Evolutionary conservation across 176 grass and related monocot genomes (phyloP), one percentile per base, ranked within the genome.

Genomic region (Phyllostachys edulis): DNA sequence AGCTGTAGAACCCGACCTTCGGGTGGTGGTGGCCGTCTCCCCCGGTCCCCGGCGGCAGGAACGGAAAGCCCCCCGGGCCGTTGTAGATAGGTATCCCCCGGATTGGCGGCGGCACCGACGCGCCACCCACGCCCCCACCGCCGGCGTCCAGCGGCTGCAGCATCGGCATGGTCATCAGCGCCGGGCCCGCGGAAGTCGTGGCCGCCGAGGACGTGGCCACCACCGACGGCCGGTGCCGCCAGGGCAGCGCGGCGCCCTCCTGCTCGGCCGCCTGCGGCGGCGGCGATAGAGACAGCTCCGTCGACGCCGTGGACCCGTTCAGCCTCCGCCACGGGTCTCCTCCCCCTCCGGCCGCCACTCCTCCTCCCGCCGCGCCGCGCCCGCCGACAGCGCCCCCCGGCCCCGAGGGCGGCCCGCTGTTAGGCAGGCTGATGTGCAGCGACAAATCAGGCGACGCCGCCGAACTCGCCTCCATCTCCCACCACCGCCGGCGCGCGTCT

Each of bases 51-150:
- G 67, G 61, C 5, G 84, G 86, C 45, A 94, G 81, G 88, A 92
- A 92, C 21, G 95, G 90, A 63, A 94, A 80, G 24, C 81, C 80
- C 9, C 84, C 75, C 4, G 72, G 56, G 57, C 83, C 84, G 84
- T 91, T 93, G 85, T 99, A 96, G 84, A 96, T 89, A 62, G 96
- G 96, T 83, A 99, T 92, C 34, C 93, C 96, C 55, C 92, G 91
- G 78, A 96, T 99, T 56, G 93, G 91, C 23, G 67, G 42, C 18
- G 87, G 12, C 20, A 38, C 74, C 75, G 88, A 91, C n/a, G 59
- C 18, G 17, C 47, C 13, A 36, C 56, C 78, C 29, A 72, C 47
- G 9, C 80, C 82, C 0, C 6, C 56, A 3, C 76, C 3, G 3
- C 9, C 57, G 57, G 41, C 67, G 40, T 80, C 80, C 16, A 75